These are phyloP conservation scores for Nitzschia palea DNA, from an alignment of 108 stramenopile species.

Conservation along the genomic window DNA sequence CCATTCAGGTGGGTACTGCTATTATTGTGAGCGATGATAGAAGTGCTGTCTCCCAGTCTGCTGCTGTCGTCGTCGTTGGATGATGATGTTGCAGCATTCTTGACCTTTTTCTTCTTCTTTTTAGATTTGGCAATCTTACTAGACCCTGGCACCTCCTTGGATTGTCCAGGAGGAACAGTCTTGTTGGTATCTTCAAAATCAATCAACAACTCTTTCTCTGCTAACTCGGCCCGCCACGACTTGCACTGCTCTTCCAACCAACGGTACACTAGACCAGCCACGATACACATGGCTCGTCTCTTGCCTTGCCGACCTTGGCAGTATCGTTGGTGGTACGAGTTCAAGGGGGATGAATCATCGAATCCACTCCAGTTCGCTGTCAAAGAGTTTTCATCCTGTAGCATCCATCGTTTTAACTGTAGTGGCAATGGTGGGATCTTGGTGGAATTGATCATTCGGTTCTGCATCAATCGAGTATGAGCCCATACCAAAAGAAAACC, in stretches of 20 bases:
- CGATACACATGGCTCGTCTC: constrained; percentile 53
- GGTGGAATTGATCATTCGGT: constrained; percentile 3
- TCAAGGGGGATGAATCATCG: neutral
- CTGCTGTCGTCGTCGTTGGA: neutral
- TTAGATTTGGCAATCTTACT: constrained; percentile 29
- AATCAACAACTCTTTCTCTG: constrained; percentile 60
- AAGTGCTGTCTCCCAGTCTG: neutral
- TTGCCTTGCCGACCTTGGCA: constrained; percentile 43
- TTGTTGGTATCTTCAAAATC: constrained; percentile 28
- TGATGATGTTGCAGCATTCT: constrained; percentile 8
- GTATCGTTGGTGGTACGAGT: constrained; percentile 5
- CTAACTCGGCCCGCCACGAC: constrained; percentile 79
- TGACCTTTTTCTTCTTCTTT: constrained; percentile 47
- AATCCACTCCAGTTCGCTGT: neutral
- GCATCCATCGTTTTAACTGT: constrained; percentile 34
- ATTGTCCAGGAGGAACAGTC: neutral
- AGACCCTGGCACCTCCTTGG: neutral
- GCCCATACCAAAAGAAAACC: constrained; percentile 30
- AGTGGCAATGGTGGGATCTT: constrained; percentile 14
- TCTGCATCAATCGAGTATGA: constrained; percentile 28
- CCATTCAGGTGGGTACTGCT: neutral
- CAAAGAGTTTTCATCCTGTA: constrained; percentile 14
- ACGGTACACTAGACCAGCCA: constrained; percentile 61
- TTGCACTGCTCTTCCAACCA: constrained; percentile 64
- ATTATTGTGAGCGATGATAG: neutral